phyloP scores from a whole-genome alignment of 306 rosid species.

The Cucurbita ficifolia region DNA sequence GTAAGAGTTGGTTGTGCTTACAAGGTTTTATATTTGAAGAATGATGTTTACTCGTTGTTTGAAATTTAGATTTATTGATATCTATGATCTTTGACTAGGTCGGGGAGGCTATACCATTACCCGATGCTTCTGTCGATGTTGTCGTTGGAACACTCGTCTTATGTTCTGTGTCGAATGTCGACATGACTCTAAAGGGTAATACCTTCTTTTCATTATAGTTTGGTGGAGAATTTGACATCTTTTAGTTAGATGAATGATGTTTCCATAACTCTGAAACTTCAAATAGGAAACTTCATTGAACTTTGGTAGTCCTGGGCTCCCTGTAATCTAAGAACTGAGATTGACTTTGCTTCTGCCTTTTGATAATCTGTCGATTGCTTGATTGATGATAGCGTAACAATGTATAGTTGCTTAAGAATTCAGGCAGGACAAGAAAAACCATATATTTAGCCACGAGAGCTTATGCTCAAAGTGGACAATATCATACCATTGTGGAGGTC shows the following conservation, averaged over 20 bases:
- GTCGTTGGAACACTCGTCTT: slow-evolving; percentile 90
- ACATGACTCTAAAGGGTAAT: slow-evolving; percentile 53
- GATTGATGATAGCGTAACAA: not conserved
- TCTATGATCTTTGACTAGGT: slow-evolving; percentile 29
- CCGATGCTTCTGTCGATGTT: slow-evolving; percentile 85
- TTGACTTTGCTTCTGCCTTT: not conserved
- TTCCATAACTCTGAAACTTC: not conserved
- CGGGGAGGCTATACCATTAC: slow-evolving; percentile 71
- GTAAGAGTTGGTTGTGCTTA: not conserved
- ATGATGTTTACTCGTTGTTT: not conserved
- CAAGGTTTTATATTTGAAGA: not conserved
- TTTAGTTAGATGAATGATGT: not conserved
- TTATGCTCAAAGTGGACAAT: too few species aligned
- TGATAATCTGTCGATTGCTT: not conserved
- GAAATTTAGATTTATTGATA: not conserved
- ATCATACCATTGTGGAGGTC: too few species aligned
- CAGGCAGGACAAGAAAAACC: not conserved
- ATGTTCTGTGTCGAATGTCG: slow-evolving; percentile 76
- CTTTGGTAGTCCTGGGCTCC: not conserved
- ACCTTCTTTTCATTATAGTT: not conserved
- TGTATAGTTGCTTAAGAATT: not conserved
- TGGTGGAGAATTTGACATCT: not conserved
- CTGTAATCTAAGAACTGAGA: not conserved
- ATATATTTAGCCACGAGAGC: too few species aligned
- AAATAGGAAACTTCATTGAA: not conserved